A percentile compares a stretch with the other conserved stretches of the same genome.
These are phyloP conservation scores for Aspergillus bombycis DNA, from an alignment of 2,329 filamentous ascomycete genomes.

Conservation along the genomic window DNA sequence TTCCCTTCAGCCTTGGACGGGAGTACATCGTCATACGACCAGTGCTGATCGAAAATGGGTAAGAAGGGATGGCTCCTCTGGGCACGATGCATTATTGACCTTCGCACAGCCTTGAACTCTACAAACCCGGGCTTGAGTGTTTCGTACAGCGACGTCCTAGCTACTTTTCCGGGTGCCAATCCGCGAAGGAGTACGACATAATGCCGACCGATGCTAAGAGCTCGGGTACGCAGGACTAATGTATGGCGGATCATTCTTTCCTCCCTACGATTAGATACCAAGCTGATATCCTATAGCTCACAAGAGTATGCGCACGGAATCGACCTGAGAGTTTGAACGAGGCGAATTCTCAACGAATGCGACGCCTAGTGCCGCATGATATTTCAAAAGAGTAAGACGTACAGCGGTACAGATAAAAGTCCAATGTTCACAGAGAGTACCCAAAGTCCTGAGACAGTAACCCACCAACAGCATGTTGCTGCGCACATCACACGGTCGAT, in stretches of 20 bases:
- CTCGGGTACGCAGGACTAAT: not conserved
- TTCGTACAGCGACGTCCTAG: not conserved
- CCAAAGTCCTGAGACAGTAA: not conserved
- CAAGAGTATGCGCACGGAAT: not conserved
- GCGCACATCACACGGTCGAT: not conserved
- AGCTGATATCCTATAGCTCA: not conserved
- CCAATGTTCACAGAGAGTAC: too few species aligned
- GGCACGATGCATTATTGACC: not conserved
- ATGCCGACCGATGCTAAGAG: not conserved
- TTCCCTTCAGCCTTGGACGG: not conserved
- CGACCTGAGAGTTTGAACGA: not conserved
- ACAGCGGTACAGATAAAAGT: too few species aligned
- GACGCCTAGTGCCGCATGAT: not conserved
- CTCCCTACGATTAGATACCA: not conserved
- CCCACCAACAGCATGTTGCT: not conserved
- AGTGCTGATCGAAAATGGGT: not conserved
- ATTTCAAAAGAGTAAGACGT: not conserved
- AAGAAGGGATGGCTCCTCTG: accelerated
- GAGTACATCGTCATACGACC: not conserved
- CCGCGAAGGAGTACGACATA: not conserved
- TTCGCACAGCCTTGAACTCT: not conserved
- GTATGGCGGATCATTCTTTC: not conserved
- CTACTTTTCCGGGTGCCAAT: not conserved
- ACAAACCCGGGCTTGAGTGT: not conserved
- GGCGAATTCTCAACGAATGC: not conserved